Conservation (phyloP, 2,329 filamentous ascomycete species). For the Raffaelea deltoideospora region DNA sequence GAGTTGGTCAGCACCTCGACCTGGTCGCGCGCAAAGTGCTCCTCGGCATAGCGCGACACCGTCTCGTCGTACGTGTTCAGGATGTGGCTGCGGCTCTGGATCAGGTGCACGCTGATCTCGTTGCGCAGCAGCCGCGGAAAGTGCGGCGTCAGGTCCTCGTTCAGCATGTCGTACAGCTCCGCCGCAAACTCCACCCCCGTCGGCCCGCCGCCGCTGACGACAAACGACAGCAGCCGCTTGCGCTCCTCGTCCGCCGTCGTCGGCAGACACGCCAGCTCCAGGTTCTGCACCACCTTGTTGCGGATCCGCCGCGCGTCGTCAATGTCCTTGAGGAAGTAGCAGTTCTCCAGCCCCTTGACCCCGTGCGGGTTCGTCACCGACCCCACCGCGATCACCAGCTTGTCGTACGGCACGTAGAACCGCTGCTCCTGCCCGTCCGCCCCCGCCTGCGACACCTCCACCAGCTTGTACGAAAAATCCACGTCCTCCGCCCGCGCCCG, state of each 20-base stretch:
- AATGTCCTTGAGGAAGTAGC: slow-evolving; percentile 90
- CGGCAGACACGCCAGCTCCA: slow-evolving; percentile 84
- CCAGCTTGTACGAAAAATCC: slow-evolving; percentile 78
- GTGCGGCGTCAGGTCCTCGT: slow-evolving; percentile 72
- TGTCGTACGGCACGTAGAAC: slow-evolving; percentile 96
- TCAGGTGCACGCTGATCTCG: slow-evolving; percentile 93
- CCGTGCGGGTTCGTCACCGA: slow-evolving; percentile 91
- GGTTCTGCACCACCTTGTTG: slow-evolving; percentile 74
- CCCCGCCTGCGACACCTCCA: slow-evolving; percentile 69
- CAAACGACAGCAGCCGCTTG: slow-evolving; percentile 77
- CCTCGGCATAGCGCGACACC: slow-evolving; percentile 81
- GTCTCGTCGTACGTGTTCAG: slow-evolving; percentile 97
- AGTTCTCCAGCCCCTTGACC: slow-evolving; percentile 86
- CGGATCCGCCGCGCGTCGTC: slow-evolving; percentile 81
- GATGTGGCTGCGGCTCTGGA: slow-evolving; percentile 88
- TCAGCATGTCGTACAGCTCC: slow-evolving; percentile 88
- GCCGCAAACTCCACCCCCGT: slow-evolving; percentile 97
- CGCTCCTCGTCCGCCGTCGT: slow-evolving; percentile 83
- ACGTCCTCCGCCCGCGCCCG: slow-evolving; percentile 78
- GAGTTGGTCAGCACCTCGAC: slow-evolving; percentile 88
- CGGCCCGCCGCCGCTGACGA: slow-evolving; percentile 87
- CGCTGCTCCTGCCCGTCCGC: slow-evolving; percentile 54
- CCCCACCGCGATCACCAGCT: slow-evolving; percentile 82
- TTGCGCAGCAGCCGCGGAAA: slow-evolving; percentile 89
- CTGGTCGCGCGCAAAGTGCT: slow-evolving; percentile 77